These are phyloP conservation scores for Trichophaea hybrida DNA, from an alignment of 2,329 filamentous ascomycete species.

Conservation along the genomic window DNA sequence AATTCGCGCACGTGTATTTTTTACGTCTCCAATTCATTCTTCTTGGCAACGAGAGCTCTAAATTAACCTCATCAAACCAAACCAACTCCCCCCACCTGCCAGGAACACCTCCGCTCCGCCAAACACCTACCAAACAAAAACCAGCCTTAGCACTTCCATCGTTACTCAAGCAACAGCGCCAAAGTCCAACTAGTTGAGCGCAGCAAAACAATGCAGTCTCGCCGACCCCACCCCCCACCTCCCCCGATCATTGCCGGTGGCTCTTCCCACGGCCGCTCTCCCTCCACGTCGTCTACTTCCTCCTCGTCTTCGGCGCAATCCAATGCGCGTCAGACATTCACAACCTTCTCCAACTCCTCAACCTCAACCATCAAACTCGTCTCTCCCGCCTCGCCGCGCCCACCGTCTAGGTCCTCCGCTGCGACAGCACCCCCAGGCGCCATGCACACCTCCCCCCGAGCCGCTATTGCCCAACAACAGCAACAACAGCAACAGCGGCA, in stretches of 20 bases:
- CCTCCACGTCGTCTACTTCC: slow-evolving; percentile 34
- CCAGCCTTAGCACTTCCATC: no score
- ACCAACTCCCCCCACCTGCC: no score
- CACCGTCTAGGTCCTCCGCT: background rate
- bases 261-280: slow-evolving; percentile 18
- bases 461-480: slow-evolving; percentile 8
- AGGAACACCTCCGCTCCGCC: no score
- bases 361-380: slow-evolving; percentile 28
- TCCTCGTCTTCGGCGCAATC: slow-evolving; percentile 34
- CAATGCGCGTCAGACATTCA: slow-evolving; percentile 33
- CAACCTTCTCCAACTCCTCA: slow-evolving; percentile 29
- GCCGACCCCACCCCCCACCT: background rate
- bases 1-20: no score
- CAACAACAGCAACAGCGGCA: slow-evolving; percentile 3
- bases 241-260: slow-evolving; percentile 5
- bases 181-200: background rate
- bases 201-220: background rate
- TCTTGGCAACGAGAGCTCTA: no score
- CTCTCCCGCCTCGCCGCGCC: slow-evolving; percentile 27
- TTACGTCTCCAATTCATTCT: no score
- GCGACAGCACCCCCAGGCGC: slow-evolving; percentile 7
- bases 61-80: no score
- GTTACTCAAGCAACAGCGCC: background rate
- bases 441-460: slow-evolving; percentile 2
- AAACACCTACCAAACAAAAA: no score